Evolutionary conservation across 495 filamentous ascomycete genomes (phyloP).

Genomic region (Neurospora pannonica): DNA sequence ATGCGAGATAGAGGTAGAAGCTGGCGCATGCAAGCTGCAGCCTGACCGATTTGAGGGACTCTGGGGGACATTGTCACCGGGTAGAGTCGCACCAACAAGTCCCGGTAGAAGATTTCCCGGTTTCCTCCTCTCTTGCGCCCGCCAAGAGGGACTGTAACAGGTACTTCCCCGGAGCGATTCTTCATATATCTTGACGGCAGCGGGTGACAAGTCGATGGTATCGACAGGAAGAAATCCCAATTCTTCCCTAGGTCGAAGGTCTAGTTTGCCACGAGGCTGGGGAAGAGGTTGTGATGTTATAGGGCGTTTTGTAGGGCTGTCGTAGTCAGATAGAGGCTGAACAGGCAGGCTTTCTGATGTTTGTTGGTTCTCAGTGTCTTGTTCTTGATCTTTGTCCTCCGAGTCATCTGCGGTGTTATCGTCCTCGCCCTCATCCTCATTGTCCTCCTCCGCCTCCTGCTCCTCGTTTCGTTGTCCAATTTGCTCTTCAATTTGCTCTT

Average conservation of each 20-base stretch:
- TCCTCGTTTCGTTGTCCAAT: background rate
- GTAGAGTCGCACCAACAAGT: background rate
- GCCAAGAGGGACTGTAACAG: background rate
- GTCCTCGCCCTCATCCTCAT: background rate
- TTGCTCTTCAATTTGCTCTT: background rate
- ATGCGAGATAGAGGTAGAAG: background rate
- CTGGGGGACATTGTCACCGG: background rate
- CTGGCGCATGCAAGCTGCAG: background rate
- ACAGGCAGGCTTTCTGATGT: background rate
- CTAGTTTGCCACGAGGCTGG: background rate
- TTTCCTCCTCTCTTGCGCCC: background rate
- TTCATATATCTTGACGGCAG: background rate
- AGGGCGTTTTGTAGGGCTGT: background rate
- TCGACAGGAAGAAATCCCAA: background rate
- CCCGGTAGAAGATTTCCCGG: background rate
- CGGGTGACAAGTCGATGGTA: background rate
- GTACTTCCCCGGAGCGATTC: background rate
- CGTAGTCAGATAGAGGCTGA: background rate
- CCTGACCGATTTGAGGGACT: background rate
- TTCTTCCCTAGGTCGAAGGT: background rate
- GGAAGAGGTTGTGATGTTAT: background rate
- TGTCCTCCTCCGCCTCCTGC: background rate
- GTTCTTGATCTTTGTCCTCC: background rate
- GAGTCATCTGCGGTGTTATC: background rate
- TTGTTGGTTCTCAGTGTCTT: background rate